A percentile compares a stretch with the other conserved stretches of the same genome.
Conservation (phyloP, 148 eudicot genomes). For the Heliosperma pusillum region DNA sequence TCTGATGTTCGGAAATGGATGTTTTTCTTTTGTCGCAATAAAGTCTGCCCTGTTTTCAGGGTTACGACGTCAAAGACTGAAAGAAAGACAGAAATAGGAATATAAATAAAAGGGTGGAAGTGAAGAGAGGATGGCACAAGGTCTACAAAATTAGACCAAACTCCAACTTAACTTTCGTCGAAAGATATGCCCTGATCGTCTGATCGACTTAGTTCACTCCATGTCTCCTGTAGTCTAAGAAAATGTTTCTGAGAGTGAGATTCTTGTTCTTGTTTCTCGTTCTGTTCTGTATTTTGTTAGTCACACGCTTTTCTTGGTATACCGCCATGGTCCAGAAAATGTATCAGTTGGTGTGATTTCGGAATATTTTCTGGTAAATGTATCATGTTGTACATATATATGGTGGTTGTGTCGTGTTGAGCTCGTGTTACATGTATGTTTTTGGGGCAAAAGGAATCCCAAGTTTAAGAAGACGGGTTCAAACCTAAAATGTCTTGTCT, state of each 20-base stretch:
- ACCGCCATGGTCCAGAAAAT: neutral
- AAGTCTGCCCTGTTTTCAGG: constrained; percentile 2
- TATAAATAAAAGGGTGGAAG: constrained; percentile 2
- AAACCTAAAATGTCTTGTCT: too few species aligned
- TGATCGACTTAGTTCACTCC: neutral
- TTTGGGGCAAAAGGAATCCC: too few species aligned
- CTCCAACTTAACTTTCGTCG: neutral
- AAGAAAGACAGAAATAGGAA: neutral
- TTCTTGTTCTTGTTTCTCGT: neutral
- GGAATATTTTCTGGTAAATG: neutral
- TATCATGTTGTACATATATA: neutral
- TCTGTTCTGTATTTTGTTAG: too few species aligned
- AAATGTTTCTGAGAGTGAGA: neutral
- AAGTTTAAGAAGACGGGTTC: too few species aligned
- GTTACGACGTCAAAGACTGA: neutral
- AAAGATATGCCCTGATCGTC: neutral
- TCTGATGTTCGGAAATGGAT: constrained; percentile 13
- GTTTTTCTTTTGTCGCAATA: neutral
- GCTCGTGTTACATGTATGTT: neutral
- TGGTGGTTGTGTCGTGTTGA: neutral
- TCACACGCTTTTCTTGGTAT: too few species aligned
- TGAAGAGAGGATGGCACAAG: neutral
- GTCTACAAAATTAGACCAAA: neutral
- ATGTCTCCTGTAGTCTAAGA: neutral
- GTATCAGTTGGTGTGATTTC: neutral